A percentile compares a stretch with the other conserved stretches of the same genome.
Evolutionary conservation across 2,329 filamentous ascomycete species (phyloP).

Genomic region (Cladorrhinum sp.): DNA sequence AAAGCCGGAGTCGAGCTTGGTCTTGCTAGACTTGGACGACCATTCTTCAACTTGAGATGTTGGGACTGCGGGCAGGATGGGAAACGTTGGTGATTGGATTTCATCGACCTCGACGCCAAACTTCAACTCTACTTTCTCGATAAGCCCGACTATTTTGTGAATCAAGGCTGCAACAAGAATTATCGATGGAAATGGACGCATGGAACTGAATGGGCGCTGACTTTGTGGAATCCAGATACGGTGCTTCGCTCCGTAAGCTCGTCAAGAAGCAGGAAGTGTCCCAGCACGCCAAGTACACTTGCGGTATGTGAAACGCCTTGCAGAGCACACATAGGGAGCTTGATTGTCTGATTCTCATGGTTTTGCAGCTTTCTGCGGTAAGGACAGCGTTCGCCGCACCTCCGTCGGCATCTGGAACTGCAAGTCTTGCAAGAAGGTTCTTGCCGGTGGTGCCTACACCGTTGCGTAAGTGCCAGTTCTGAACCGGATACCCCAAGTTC

Average conservation of each 20-base stretch:
- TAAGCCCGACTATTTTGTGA: not conserved
- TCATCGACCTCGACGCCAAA: not conserved
- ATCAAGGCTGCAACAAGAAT: not conserved
- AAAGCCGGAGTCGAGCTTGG: not conserved
- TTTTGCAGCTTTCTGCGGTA: conserved; percentile 84
- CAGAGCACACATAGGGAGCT: not conserved
- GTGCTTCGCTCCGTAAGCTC: conserved; percentile 98
- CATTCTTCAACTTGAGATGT: not conserved
- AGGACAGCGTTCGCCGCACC: conserved; percentile 87
- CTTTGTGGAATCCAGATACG: conserved; percentile 62
- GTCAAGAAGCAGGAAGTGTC: conserved; percentile 99
- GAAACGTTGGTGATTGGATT: not conserved
- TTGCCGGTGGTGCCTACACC: conserved; percentile 90
- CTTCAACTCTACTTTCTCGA: not conserved
- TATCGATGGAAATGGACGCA: not conserved
- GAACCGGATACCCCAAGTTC: not conserved
- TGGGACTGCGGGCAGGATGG: not conserved
- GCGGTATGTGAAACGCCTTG: conserved; percentile 41
- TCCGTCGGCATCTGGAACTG: conserved; percentile 80
- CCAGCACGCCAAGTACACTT: conserved; percentile 95
- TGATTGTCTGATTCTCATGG: conserved; percentile 10
- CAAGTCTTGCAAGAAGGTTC: conserved; percentile 90
- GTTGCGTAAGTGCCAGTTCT: conserved; percentile 76
- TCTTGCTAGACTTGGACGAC: too few relatives aligned
- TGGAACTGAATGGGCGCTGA: conserved; percentile 11